Evolutionary conservation across 2,329 filamentous ascomycete genomes (phyloP).

Genomic region (Colletotrichum phormii): DNA sequence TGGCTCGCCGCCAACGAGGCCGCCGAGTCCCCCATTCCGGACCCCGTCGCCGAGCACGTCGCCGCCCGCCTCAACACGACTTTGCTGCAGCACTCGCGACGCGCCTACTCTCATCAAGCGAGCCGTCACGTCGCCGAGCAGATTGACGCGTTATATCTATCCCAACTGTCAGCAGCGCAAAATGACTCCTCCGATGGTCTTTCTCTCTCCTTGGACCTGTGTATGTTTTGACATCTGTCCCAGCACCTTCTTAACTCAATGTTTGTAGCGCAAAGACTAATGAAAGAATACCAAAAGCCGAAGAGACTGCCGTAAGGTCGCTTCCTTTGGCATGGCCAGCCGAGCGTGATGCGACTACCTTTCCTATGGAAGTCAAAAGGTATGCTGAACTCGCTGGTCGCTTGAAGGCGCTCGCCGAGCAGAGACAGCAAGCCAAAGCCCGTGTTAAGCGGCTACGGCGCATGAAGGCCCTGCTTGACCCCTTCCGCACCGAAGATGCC

Average conservation of each 20-base stretch:
- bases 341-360: conserved; percentile 48
- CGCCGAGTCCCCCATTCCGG: conserved; percentile 54
- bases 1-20: conserved; percentile 62
- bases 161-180: conserved; percentile 45
- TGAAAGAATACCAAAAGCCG: conserved; percentile 48
- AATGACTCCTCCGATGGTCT: conserved; percentile 54
- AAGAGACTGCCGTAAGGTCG: conserved; percentile 55
- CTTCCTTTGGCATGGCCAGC: conserved; percentile 61
- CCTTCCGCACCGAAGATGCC: conserved; percentile 52
- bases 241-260: too few relatives aligned
- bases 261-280: background rate
- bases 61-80: conserved; percentile 70
- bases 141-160: conserved; percentile 73
- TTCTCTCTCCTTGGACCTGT: conserved; percentile 56
- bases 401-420: conserved; percentile 62
- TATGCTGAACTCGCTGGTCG: conserved; percentile 63
- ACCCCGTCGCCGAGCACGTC: conserved; percentile 66
- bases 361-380: conserved; percentile 60
- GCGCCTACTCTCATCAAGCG: conserved; percentile 76
- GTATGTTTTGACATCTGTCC: conserved; percentile 43
- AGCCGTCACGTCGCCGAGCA: conserved; percentile 79
- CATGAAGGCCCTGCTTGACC: conserved; percentile 63
- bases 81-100: conserved; percentile 72
- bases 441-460: conserved; percentile 60
- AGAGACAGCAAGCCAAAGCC: conserved; percentile 51